Percentiles rank a stretch among this genome's conserved stretches.
phyloP scores from a whole-genome alignment of 2,329 filamentous ascomycete species.

The Trichoderma endophyticum region DNA sequence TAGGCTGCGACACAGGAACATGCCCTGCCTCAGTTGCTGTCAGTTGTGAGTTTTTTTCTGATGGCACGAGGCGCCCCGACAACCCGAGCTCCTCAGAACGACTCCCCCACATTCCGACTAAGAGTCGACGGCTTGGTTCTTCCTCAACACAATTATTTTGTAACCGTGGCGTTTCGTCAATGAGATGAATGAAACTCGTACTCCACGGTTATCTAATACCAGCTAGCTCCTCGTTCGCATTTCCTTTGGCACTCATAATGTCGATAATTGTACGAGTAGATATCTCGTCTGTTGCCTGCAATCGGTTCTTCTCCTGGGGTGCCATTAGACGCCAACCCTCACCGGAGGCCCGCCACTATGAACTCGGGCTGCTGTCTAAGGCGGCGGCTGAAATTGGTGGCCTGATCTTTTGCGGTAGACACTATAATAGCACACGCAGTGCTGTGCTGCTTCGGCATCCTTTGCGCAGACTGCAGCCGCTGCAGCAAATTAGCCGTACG shows the following conservation, averaged over 20 bases:
- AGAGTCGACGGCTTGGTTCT: neutral
- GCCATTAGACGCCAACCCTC: neutral
- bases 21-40: neutral
- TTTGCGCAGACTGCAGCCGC: neutral
- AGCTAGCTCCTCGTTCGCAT: neutral
- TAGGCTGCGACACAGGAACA: neutral
- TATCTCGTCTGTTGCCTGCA: neutral
- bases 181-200: neutral
- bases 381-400: neutral
- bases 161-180: neutral
- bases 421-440: neutral
- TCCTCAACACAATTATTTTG: neutral
- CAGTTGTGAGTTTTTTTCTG: neutral
- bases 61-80: neutral
- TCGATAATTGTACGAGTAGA: neutral
- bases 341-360: neutral
- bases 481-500: neutral
- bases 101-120: conserved; percentile 7
- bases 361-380: neutral
- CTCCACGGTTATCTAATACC: neutral
- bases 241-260: neutral
- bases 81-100: neutral
- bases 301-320: neutral
- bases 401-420: neutral
- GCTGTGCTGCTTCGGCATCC: neutral